Percentiles rank a stretch among this genome's conserved stretches.
Evolutionary conservation across 2,329 filamentous ascomycete genomes (phyloP).

Genomic region (Penicillium occitanis): DNA sequence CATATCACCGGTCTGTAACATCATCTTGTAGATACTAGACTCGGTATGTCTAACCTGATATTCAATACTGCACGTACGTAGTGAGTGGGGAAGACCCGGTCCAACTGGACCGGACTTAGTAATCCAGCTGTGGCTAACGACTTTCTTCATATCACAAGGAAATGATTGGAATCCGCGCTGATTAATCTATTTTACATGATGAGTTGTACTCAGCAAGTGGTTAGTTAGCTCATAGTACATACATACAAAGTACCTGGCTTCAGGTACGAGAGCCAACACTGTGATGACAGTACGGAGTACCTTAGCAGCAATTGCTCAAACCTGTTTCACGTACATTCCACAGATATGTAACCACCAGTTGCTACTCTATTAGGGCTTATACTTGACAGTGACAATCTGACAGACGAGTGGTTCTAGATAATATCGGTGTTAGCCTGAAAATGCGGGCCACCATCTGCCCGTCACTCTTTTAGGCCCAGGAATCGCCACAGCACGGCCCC

Average conservation of each 20-base stretch:
- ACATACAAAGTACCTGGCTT: not conserved
- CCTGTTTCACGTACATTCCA: not conserved
- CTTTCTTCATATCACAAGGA: slow-evolving; percentile 9
- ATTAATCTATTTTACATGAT: slow-evolving; percentile 1
- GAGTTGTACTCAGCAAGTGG: not conserved
- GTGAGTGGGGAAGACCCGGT: slow-evolving; percentile 6
- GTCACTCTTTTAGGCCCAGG: slow-evolving; percentile 2
- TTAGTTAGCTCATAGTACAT: too few species aligned
- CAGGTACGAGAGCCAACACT: not conserved
- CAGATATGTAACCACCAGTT: not conserved
- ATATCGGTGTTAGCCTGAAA: slow-evolving; percentile 2
- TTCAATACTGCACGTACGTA: not conserved
- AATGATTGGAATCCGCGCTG: not conserved
- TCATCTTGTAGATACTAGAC: not conserved
- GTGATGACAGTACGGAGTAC: not conserved
- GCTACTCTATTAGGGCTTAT: not conserved
- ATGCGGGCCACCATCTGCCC: slow-evolving; percentile 9
- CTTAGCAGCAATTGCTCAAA: not conserved
- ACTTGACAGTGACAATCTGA: not conserved
- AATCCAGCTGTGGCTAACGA: slow-evolving; percentile 5
- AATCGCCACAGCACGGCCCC: slow-evolving; percentile 12
- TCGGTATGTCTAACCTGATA: not conserved
- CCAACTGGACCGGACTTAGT: not conserved
- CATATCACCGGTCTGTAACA: not conserved
- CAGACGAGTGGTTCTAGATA: not conserved